phyloP scores from a whole-genome alignment of 805 yeast genomes.

The Groenewaldozyma tartarivorans region DNA sequence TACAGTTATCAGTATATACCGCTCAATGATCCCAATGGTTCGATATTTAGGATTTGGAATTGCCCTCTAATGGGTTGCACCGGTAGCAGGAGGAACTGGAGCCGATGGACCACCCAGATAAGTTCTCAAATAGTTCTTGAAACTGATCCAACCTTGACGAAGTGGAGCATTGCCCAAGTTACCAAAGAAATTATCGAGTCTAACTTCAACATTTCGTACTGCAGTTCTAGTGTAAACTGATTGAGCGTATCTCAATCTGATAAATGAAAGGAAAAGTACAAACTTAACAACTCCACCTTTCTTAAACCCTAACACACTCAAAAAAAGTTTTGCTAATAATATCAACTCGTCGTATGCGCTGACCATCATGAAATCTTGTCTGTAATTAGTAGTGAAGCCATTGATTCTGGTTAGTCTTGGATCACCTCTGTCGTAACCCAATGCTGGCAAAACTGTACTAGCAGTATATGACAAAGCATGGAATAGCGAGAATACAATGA shows the following conservation, averaged over 20 bases:
- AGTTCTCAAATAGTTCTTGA: slow-evolving; percentile 28
- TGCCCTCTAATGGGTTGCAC: background rate
- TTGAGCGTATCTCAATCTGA: slow-evolving; percentile 69
- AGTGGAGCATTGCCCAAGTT: slow-evolving; percentile 43
- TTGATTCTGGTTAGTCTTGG: slow-evolving; percentile 28
- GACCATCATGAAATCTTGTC: slow-evolving; percentile 47
- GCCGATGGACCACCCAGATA: slow-evolving; percentile 2
- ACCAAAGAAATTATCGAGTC: slow-evolving; percentile 46
- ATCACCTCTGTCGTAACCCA: slow-evolving; percentile 29
- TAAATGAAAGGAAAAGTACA: slow-evolving; percentile 47
- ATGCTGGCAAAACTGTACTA: slow-evolving; percentile 55
- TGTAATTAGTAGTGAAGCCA: slow-evolving; percentile 41
- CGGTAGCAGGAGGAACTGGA: background rate
- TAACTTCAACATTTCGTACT: slow-evolving; percentile 59
- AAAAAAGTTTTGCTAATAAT: slow-evolving; percentile 28
- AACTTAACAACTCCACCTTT: slow-evolving; percentile 47
- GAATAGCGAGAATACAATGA: slow-evolving; percentile 67
- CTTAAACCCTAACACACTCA: slow-evolving; percentile 33
- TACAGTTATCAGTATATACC: too few species aligned
- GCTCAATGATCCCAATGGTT: too few species aligned
- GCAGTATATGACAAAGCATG: slow-evolving; percentile 68
- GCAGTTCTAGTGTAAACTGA: slow-evolving; percentile 63
- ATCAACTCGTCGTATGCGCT: slow-evolving; percentile 53
- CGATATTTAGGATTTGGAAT: too few species aligned
- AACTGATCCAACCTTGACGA: slow-evolving; percentile 40